Evolutionary conservation across 441 rosid species (phyloP).

Genomic region (Croton setiger): DNA sequence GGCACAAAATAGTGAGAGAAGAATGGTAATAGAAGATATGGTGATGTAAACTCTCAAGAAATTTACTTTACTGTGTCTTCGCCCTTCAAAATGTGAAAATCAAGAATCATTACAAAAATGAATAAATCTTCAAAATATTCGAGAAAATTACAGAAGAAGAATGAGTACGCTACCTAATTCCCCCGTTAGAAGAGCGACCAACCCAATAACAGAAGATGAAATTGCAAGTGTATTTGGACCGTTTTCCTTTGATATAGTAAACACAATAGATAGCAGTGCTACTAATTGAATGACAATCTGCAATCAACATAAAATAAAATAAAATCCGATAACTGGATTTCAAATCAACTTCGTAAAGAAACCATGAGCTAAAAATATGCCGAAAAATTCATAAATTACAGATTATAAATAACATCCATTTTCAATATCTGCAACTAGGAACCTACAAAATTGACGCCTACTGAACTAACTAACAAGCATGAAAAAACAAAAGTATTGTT

Average conservation of each 20-base stretch:
- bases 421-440: neutral
- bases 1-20: slow-evolving; percentile 39
- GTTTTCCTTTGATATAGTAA: slow-evolving; percentile 34
- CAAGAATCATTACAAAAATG: slow-evolving; percentile 11
- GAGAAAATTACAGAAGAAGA: neutral
- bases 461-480: neutral
- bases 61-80: slow-evolving; percentile 48
- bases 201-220: slow-evolving; percentile 40
- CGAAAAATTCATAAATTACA: neutral
- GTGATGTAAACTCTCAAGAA: slow-evolving; percentile 48
- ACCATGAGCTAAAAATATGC: neutral
- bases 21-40: slow-evolving; percentile 38
- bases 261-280: slow-evolving; percentile 33
- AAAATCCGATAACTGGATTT: neutral
- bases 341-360: neutral
- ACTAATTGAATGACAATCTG: slow-evolving; percentile 49
- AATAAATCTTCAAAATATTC: neutral
- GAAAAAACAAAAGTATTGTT: neutral
- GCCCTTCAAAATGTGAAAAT: slow-evolving; percentile 39
- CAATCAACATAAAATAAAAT: slow-evolving; percentile 16
- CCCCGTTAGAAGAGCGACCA: slow-evolving; percentile 50
- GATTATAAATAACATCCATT: neutral
- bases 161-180: slow-evolving; percentile 54
- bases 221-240: slow-evolving; percentile 33
- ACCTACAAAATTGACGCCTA: too few species aligned